Conservation (phyloP, 108 stramenopile genomes). For the Epipyxis sp. region DNA sequence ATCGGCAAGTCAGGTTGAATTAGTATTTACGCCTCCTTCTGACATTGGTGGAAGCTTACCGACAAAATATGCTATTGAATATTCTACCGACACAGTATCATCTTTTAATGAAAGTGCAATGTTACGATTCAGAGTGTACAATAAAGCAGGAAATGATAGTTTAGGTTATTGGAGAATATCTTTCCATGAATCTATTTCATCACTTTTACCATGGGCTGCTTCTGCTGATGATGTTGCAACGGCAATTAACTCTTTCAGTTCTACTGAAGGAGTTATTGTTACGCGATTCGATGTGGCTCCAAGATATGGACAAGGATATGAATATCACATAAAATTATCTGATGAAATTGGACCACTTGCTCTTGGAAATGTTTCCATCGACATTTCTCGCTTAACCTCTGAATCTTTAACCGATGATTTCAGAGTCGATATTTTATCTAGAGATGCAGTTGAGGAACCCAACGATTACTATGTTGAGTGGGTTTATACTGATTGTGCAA, state of each 20-base stretch:
- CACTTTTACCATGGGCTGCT: conserved; percentile 16
- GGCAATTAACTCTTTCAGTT: not conserved
- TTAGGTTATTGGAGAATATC: conserved; percentile 22
- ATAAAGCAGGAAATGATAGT: conserved; percentile 12
- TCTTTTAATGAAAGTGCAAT: not conserved
- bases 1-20: conserved; percentile 10
- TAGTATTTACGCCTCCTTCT: not conserved
- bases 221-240: not conserved
- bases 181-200: not conserved
- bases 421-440: not conserved
- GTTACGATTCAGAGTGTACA: not conserved
- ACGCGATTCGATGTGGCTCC: not conserved
- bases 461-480: conserved; percentile 3
- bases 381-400: not conserved
- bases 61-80: not conserved
- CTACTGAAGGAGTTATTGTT: not conserved
- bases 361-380: not conserved
- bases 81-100: not conserved
- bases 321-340: not conserved
- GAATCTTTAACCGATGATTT: conserved; percentile 5
- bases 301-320: not conserved
- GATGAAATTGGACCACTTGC: not conserved
- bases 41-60: not conserved
- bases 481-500: not conserved
- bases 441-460: not conserved